These are phyloP conservation scores for Coprinopsis marcescibilis DNA, from an alignment of 768 basidiomycete genomes.

Conservation along the genomic window DNA sequence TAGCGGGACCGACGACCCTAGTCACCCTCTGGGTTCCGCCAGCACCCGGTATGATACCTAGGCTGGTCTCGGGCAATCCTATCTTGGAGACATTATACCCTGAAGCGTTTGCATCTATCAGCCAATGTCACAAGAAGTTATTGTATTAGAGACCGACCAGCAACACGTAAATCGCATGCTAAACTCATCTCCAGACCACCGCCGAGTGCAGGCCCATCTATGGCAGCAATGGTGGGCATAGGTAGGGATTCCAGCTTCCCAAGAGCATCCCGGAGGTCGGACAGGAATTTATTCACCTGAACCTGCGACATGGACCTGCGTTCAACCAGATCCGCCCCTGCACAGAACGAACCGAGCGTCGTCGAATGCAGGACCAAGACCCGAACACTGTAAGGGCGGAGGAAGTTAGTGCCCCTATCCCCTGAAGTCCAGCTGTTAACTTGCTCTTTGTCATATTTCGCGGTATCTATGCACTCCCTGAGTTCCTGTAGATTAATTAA, in stretches of 20 bases:
- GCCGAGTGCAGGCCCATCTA: slow-evolving; percentile 90
- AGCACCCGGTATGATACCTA: slow-evolving; percentile 86
- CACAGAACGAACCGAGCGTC: slow-evolving; percentile 76
- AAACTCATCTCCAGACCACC: slow-evolving; percentile 88
- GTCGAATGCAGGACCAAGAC: slow-evolving; percentile 82
- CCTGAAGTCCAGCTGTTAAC: not conserved
- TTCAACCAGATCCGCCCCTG: slow-evolving; percentile 87
- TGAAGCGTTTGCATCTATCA: slow-evolving; percentile 19
- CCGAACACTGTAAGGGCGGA: slow-evolving; percentile 46
- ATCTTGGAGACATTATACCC: slow-evolving; percentile 73
- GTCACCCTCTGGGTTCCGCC: slow-evolving; percentile 84
- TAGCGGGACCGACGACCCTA: slow-evolving; percentile 70
- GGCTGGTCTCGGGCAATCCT: slow-evolving; percentile 74
- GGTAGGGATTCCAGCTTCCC: slow-evolving; percentile 74
- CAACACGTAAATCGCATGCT: slow-evolving; percentile 87
- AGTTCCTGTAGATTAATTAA: slow-evolving; percentile 49
- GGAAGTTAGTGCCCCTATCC: slow-evolving; percentile 9
- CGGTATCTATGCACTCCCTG: slow-evolving; percentile 57
- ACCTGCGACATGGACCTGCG: slow-evolving; percentile 72
- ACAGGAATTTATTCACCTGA: slow-evolving; percentile 75
- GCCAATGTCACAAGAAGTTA: not conserved
- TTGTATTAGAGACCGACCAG: slow-evolving; percentile 46
- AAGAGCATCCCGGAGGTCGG: slow-evolving; percentile 65
- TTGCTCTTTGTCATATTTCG: slow-evolving; percentile 60
- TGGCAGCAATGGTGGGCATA: slow-evolving; percentile 87